These are phyloP conservation scores for Cymbopogon flexuosus DNA, from an alignment of 202 grass and related monocot species.

Conservation along the genomic window DNA sequence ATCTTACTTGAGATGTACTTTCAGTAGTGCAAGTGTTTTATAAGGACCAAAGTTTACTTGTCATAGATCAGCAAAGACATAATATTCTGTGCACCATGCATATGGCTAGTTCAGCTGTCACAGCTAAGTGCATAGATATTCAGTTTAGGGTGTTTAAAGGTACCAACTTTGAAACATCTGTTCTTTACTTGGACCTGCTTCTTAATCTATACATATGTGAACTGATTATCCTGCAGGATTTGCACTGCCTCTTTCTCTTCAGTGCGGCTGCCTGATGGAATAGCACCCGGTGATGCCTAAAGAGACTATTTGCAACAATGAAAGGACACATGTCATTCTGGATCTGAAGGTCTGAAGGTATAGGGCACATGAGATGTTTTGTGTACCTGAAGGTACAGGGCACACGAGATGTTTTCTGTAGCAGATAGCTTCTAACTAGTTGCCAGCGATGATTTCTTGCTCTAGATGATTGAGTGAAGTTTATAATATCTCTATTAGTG, in stretches of 20 bases:
- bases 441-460: conserved; percentile 1
- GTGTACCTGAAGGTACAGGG: conserved; percentile 14
- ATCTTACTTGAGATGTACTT: background rate
- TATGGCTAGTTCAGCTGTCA: background rate
- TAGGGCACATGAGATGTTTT: conserved; percentile 13
- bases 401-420: conserved; percentile 18
- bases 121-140: background rate
- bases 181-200: conserved; percentile 18
- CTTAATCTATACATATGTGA: background rate
- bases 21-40: background rate
- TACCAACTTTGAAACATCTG: background rate
- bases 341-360: background rate
- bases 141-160: background rate
- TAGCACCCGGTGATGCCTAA: background rate
- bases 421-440: conserved; percentile 16
- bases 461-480: conserved; percentile 10
- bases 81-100: background rate
- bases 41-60: background rate
- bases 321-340: background rate
- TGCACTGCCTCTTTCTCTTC: background rate
- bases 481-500: conserved; percentile 11
- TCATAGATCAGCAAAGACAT: background rate
- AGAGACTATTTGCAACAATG: background rate
- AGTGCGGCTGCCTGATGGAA: conserved; percentile 14
- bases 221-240: conserved; percentile 24